Base-by-base conservation (phyloP, 164 flowering plant genomes). In the Platanus orientalis region DNA sequence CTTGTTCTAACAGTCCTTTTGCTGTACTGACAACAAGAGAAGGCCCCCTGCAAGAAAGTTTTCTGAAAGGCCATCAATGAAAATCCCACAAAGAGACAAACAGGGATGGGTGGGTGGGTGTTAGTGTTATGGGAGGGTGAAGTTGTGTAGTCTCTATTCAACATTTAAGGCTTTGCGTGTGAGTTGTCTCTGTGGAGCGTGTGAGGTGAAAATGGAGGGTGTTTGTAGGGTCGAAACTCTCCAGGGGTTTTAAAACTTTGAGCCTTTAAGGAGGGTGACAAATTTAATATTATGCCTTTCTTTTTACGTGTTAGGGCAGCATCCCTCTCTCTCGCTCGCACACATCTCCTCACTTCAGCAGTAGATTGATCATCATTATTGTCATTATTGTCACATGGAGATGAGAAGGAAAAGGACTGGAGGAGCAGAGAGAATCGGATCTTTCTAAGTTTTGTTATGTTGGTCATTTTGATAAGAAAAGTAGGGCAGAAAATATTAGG, bases 111-210 rank as follows among this genome's bases (percentile, higher is more conserved):
- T 66, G 53, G 59, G 52, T 45, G 49, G 49, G 20, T 45, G 49
- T 45, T 45, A 12, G 49, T 45, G 19, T 7, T 36, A 36, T 14
- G 19, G 24, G 32, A 19, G 30, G 45, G 57, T 6, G 42, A 34
- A 24, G 45, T 30, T 55, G 68, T 57, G 42, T 34, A 56, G 69
- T 63, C 65, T 23, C 71, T 70, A 57, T 73, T 78, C 73, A 63
- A 66, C 77, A 79, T 77, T 81, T 77, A 81, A 73, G 68, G 80
- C 81, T 75, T 81, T 79, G 83, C 85, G 83, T 79, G 81, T 77
- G 50, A 50, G 52, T 47, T 39, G 48, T 32, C 54, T 36, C 29
- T 51, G 27, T 6, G 20, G 4, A 16, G 42, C 10, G 47, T 51
- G 68, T 7, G 25, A 24, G 4, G 19, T 45, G 49, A 4, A 36